Conservation (phyloP, 2,329 filamentous ascomycete genomes). For the Immersiporthe knoxdaviesiana region DNA sequence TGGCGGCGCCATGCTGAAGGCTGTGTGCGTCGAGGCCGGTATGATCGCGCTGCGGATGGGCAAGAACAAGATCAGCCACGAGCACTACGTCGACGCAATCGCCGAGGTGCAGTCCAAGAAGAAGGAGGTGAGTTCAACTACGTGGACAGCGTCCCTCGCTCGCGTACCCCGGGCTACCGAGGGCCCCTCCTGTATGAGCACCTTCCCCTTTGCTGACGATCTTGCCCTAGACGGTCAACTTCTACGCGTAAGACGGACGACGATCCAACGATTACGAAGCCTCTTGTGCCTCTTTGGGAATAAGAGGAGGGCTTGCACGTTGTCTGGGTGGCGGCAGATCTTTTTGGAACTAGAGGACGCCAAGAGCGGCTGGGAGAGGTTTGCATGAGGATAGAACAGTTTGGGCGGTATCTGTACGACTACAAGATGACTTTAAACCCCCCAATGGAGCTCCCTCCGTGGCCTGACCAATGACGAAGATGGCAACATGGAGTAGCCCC, state of each 20-base stretch:
- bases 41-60: constrained; percentile 97
- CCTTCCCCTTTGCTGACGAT: background rate
- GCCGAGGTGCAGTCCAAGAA: constrained; percentile 94
- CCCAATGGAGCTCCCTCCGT: background rate
- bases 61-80: constrained; percentile 95
- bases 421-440: constrained; percentile 2
- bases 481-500: background rate
- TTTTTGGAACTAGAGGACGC: constrained; percentile 24
- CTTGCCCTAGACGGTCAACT: constrained; percentile 56
- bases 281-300: background rate
- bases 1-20: constrained; percentile 95
- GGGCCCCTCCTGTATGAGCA: background rate
- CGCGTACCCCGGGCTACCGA: background rate
- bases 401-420: constrained; percentile 15
- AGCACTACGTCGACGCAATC: constrained; percentile 98
- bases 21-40: constrained; percentile 96
- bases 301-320: background rate
- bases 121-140: constrained; percentile 79
- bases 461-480: constrained; percentile 3
- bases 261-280: constrained; percentile 15
- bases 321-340: constrained; percentile 5
- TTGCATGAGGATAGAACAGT: constrained; percentile 7
- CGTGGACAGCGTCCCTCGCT: background rate
- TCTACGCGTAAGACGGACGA: constrained; percentile 49
- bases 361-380: background rate